Conservation (phyloP, 805 yeast species). For the Ogataea nakhonphanomensis region DNA sequence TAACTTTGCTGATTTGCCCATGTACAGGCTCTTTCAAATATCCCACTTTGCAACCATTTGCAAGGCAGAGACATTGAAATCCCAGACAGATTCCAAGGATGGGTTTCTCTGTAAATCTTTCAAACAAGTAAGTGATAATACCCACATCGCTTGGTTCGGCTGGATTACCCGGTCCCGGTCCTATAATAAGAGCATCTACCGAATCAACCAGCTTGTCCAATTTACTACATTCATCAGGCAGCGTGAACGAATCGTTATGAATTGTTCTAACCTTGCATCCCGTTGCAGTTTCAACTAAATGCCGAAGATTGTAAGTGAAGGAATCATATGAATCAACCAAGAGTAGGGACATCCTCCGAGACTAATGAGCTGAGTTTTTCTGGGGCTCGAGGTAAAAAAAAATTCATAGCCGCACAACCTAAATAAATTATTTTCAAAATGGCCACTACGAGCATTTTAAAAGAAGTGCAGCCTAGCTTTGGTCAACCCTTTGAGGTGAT, state of each 20-base stretch:
- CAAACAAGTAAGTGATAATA: slow-evolving; percentile 55
- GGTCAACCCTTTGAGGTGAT: slow-evolving; percentile 27
- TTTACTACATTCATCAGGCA: slow-evolving; percentile 31
- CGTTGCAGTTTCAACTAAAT: slow-evolving; percentile 54
- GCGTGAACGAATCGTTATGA: slow-evolving; percentile 55
- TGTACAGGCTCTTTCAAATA: slow-evolving; percentile 64
- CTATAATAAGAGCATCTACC: slow-evolving; percentile 77
- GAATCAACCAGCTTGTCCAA: slow-evolving; percentile 42
- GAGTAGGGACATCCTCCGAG: slow-evolving; percentile 45
- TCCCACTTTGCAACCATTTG: slow-evolving; percentile 51
- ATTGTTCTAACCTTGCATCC: slow-evolving; percentile 50
- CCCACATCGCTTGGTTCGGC: slow-evolving; percentile 62
- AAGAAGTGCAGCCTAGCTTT: slow-evolving; percentile 23
- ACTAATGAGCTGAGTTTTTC: slow-evolving; percentile 1
- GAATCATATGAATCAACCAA: slow-evolving; percentile 94
- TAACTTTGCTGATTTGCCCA: slow-evolving; percentile 72
- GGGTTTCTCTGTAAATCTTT: slow-evolving; percentile 46
- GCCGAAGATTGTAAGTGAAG: slow-evolving; percentile 77
- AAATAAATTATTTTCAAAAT: background rate
- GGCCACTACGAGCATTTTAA: slow-evolving; percentile 17
- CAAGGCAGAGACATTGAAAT: slow-evolving; percentile 73
- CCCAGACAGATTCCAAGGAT: slow-evolving; percentile 92
- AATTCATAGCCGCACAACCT: slow-evolving; percentile 3
- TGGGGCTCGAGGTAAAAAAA: slow-evolving; percentile 2
- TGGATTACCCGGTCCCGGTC: slow-evolving; percentile 99